Evolutionary conservation across 495 filamentous ascomycete species (phyloP).

Genomic region (Clavariopsis aquatica): DNA sequence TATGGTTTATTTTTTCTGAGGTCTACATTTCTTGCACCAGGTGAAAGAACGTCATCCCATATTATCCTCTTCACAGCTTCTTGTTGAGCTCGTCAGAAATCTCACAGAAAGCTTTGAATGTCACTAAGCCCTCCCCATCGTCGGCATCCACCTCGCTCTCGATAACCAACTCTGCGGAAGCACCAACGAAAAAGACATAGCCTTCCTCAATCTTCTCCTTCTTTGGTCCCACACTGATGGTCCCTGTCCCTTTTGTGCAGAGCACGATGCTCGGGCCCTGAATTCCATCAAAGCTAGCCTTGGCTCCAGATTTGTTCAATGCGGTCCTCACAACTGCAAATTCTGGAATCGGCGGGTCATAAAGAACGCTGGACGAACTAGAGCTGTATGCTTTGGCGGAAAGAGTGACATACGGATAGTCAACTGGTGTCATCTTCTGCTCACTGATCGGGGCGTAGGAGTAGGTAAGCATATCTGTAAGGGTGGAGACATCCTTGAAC

Average conservation of each 20-base stretch:
- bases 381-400: conserved; percentile 77
- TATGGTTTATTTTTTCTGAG: not conserved
- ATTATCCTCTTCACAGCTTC: conserved; percentile 10
- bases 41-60: too few relatives aligned
- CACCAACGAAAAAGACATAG: conserved; percentile 90
- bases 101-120: conserved; percentile 96
- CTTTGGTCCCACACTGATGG: conserved; percentile 77
- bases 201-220: conserved; percentile 73
- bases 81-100: conserved; percentile 43
- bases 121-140: conserved; percentile 68
- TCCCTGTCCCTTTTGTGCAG: conserved; percentile 78
- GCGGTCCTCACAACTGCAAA: conserved; percentile 86
- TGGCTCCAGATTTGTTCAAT: conserved; percentile 67
- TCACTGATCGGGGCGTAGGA: conserved; percentile 87
- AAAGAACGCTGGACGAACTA: conserved; percentile 67
- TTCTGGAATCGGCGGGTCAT: conserved; percentile 96
- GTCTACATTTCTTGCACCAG: too few relatives aligned
- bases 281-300: conserved; percentile 83
- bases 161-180: conserved; percentile 79
- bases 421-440: conserved; percentile 84
- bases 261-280: conserved; percentile 90
- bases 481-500: conserved; percentile 91
- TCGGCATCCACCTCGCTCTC: conserved; percentile 53
- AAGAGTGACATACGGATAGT: conserved; percentile 80
- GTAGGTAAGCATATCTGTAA: conserved; percentile 94